These are phyloP conservation scores for Xanthoconium stramineum DNA, from an alignment of 768 basidiomycete species.

Conservation along the genomic window DNA sequence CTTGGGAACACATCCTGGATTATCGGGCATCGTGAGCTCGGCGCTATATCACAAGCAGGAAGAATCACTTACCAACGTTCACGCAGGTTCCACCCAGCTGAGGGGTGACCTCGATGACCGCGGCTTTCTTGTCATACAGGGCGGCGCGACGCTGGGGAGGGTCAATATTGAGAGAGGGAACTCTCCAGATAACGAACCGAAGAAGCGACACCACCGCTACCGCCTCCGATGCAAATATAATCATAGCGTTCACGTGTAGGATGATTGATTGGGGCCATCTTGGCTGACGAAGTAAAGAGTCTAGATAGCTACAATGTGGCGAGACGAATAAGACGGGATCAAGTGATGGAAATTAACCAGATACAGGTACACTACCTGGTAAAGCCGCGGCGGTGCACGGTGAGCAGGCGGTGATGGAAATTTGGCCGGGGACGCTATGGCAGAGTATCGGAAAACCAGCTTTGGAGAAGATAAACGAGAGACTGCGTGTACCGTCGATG, in stretches of 20 bases:
- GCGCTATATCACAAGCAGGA: not conserved
- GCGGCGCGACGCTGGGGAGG: slow-evolving; percentile 79
- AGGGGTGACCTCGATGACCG: slow-evolving; percentile 75
- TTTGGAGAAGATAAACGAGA: slow-evolving; percentile 8
- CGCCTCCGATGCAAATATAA: slow-evolving; percentile 87
- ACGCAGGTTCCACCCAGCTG: slow-evolving; percentile 94
- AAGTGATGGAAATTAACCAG: slow-evolving; percentile 1
- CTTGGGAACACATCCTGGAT: slow-evolving; percentile 91
- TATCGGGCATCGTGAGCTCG: slow-evolving; percentile 4
- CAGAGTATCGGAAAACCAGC: slow-evolving; percentile 6
- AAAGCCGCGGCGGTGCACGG: slow-evolving; percentile 20
- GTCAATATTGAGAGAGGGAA: not conserved
- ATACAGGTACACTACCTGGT: slow-evolving; percentile 20
- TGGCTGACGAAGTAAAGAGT: slow-evolving; percentile 40
- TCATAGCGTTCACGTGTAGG: slow-evolving; percentile 72
- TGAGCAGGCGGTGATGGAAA: slow-evolving; percentile 1
- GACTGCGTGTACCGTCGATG: not conserved
- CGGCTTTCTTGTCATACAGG: slow-evolving; percentile 89
- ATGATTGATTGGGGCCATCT: slow-evolving; percentile 71
- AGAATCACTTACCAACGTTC: slow-evolving; percentile 75
- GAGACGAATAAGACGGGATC: not conserved
- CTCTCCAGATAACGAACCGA: slow-evolving; percentile 52
- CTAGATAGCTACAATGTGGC: slow-evolving; percentile 41
- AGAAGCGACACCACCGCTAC: slow-evolving; percentile 88
- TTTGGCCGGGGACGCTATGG: slow-evolving; percentile 11